Conservation (phyloP, 2,329 filamentous ascomycete species). For the Hymenoscyphus repandus region DNA sequence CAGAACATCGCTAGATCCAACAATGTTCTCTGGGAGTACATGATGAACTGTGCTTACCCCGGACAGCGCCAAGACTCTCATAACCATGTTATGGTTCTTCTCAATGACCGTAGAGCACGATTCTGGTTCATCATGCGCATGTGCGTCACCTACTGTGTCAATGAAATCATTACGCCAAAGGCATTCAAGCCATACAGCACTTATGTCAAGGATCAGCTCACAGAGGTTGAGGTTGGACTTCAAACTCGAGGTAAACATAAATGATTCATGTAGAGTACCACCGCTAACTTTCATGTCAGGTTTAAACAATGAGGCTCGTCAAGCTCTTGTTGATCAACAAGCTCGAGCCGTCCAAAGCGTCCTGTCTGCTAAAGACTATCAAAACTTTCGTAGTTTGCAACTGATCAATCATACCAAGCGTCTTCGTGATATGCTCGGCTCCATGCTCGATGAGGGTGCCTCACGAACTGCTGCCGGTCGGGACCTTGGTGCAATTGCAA, state of each 20-base stretch:
- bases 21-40: conserved; percentile 34
- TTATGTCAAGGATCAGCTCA: conserved; percentile 21
- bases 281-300: conserved; percentile 10
- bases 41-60: conserved; percentile 31
- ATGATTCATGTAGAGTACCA: not conserved
- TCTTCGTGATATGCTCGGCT: conserved; percentile 40
- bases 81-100: conserved; percentile 31
- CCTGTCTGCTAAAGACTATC: conserved; percentile 32
- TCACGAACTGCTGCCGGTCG: conserved; percentile 35
- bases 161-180: conserved; percentile 31
- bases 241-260: conserved; percentile 26
- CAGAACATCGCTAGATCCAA: conserved; percentile 18
- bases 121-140: conserved; percentile 36
- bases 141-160: conserved; percentile 33
- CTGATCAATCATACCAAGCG: conserved; percentile 21
- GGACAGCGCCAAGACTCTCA: conserved; percentile 28
- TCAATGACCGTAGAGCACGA: conserved; percentile 30
- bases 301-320: conserved; percentile 23
- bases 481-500: conserved; percentile 31
- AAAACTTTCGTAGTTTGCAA: conserved; percentile 16
- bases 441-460: conserved; percentile 35
- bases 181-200: conserved; percentile 33
- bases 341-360: conserved; percentile 35
- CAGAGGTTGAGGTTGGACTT: conserved; percentile 17
- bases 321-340: conserved; percentile 34